These are phyloP conservation scores for Sporothrix pallida DNA, from an alignment of 2,329 filamentous ascomycete species.

Conservation along the genomic window DNA sequence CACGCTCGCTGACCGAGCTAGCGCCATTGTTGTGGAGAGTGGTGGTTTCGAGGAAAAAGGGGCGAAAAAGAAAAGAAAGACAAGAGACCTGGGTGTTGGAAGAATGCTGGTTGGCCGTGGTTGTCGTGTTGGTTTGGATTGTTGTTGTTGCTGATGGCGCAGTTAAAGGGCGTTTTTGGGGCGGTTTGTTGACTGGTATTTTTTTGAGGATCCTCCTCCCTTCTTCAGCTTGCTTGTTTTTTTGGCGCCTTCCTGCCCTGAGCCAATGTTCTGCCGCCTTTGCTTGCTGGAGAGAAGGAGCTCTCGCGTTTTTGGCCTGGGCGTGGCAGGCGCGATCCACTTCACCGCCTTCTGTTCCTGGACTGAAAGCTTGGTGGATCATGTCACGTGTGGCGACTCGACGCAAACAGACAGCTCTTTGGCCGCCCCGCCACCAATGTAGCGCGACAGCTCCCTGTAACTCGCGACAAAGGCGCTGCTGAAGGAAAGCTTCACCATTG, in stretches of 20 bases:
- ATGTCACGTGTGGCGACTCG: constrained; percentile 12
- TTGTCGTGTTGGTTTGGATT: constrained; percentile 10
- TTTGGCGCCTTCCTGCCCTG: constrained; percentile 24
- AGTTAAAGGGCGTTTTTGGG: not conserved
- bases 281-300: not conserved
- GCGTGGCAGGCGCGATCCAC: not conserved
- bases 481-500: constrained; percentile 3
- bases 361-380: not conserved
- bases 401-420: not conserved
- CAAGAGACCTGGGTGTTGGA: not conserved
- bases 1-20: constrained; percentile 64
- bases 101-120: constrained; percentile 14
- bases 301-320: constrained; percentile 10
- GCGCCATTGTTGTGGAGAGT: constrained; percentile 49
- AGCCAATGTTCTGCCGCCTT: constrained; percentile 6
- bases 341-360: constrained; percentile 24
- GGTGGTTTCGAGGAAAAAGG: not conserved
- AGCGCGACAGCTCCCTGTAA: not conserved
- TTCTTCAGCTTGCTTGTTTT: not conserved
- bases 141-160: constrained; percentile 16
- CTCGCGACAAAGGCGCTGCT: not conserved
- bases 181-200: not conserved
- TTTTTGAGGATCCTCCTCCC: not conserved
- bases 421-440: not conserved
- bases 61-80: not conserved